Conservation (phyloP, 495 filamentous ascomycete genomes). For the Paragyromitra xinjiangensis region DNA sequence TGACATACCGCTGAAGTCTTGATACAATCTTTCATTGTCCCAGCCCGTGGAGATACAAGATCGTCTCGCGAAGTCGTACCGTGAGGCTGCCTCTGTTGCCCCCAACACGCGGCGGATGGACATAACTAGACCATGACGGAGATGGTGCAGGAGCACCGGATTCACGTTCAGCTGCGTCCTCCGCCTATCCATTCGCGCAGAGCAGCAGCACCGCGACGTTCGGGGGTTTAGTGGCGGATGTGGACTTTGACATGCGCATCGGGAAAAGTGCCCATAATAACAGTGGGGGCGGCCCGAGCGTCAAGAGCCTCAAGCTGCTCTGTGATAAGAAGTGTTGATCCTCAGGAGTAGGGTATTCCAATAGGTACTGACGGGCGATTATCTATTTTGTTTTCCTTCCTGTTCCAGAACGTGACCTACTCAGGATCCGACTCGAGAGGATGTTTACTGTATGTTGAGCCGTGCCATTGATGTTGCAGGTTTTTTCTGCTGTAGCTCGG, state of each 20-base stretch:
- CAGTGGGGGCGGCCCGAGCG: constrained; percentile 52
- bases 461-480: constrained; percentile 40
- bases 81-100: constrained; percentile 23
- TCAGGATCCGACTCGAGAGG: constrained; percentile 30
- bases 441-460: constrained; percentile 43
- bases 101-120: constrained; percentile 30
- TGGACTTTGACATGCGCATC: constrained; percentile 42
- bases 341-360: constrained; percentile 30
- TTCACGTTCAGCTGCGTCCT: constrained; percentile 29
- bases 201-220: constrained; percentile 30
- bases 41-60: constrained; percentile 42
- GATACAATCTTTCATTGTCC: constrained; percentile 15
- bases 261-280: constrained; percentile 33
- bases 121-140: constrained; percentile 33
- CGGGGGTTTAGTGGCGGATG: constrained; percentile 47
- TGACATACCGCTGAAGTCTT: constrained; percentile 40
- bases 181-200: constrained; percentile 15
- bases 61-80: constrained; percentile 41
- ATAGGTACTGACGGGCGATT: constrained; percentile 26
- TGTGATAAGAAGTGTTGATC: constrained; percentile 43
- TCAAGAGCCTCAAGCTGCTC: constrained; percentile 49
- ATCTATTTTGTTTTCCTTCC: constrained; percentile 30
- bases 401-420: constrained; percentile 49
- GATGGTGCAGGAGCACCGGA: constrained; percentile 33
- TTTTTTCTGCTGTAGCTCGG: constrained; percentile 45